Evolutionary conservation across 805 yeast genomes (phyloP), one percentile per base, ranked within the genome.

Genomic region (Zygosaccharomyces lentus): DNA sequence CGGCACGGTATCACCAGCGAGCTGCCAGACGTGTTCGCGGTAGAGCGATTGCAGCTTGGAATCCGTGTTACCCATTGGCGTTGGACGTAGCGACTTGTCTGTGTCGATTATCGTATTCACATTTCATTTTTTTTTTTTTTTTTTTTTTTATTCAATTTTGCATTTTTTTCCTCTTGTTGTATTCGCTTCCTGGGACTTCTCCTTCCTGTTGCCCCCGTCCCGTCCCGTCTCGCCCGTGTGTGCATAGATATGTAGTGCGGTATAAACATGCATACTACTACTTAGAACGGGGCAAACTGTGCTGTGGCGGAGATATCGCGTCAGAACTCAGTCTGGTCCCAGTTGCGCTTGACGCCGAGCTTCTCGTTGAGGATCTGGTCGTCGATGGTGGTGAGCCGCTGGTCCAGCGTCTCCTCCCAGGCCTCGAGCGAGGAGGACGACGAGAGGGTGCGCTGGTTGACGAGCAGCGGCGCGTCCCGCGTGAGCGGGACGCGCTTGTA

Each of bases 11-110:
- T 15, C 41, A 2, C 41, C 1, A 10, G 61, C 52, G 41, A 59
- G 37, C 31, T 44, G 47, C 17, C 47, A 45, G 13, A 59, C 76
- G 56, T 81, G 87, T 56, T 75, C 75, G 59, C 78, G 80, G 63
- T 57, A 61, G 9, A 79, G 76, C 44, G 71, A 69, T 34, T 43
- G 51, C 31, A 77, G 67, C 57, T 75, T 82, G 19, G 90, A 85
- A 47, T 85, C 91, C n/a, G 82, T 70, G 26, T 82, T 76, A 34
- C 84, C 89, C 95, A 87, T 87, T 25, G 32, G 32, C 29, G 16
- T 16, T 27, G 31, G 13, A 23, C 13, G 42, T 19, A n/a, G 13
- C 42, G 5, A 17, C 3, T 7, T n/a, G 16, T 29, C 9, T 7
- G 6, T 29, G 4, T 10, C 32, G n/a, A n/a, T 10, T 29, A 5